A percentile compares a stretch with the other conserved stretches of the same genome.
These are phyloP conservation scores for Claviceps monticola DNA, from an alignment of 2,329 filamentous ascomycete species.

Conservation along the genomic window DNA sequence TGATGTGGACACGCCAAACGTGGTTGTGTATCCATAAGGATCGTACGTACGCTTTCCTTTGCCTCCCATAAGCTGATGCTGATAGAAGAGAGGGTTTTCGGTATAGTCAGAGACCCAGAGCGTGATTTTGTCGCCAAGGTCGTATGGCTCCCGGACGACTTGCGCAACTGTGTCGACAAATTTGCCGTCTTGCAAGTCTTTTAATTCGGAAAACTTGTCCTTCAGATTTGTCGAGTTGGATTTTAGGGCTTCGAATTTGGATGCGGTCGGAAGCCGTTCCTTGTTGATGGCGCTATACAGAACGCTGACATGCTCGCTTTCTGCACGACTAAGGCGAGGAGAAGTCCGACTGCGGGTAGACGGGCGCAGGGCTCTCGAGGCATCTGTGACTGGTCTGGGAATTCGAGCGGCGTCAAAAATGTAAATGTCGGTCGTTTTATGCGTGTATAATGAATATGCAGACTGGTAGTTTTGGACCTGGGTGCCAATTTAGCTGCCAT, in stretches of 20 bases:
- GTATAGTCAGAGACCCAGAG: conserved; percentile 80
- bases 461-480: conserved; percentile 28
- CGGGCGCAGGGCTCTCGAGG: conserved; percentile 17
- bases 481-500: neutral
- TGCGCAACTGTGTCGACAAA: conserved; percentile 62
- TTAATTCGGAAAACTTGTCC: conserved; percentile 50
- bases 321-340: conserved; percentile 12
- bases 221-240: conserved; percentile 28
- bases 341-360: conserved; percentile 8
- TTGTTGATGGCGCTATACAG: conserved; percentile 33
- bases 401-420: conserved; percentile 25
- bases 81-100: conserved; percentile 48
- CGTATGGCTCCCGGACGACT: conserved; percentile 42
- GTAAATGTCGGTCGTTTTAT: conserved; percentile 27
- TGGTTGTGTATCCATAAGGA: conserved; percentile 36
- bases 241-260: conserved; percentile 27
- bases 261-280: conserved; percentile 24
- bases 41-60: conserved; percentile 33
- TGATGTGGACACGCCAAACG: conserved; percentile 11
- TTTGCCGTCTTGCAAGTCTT: conserved; percentile 39
- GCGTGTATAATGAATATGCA: conserved; percentile 30
- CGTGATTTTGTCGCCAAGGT: conserved; percentile 32
- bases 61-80: conserved; percentile 24
- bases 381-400: conserved; percentile 22
- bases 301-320: conserved; percentile 32